Evolutionary conservation across 768 basidiomycete species (phyloP).

Genomic region (Auriscalpium microsporum): DNA sequence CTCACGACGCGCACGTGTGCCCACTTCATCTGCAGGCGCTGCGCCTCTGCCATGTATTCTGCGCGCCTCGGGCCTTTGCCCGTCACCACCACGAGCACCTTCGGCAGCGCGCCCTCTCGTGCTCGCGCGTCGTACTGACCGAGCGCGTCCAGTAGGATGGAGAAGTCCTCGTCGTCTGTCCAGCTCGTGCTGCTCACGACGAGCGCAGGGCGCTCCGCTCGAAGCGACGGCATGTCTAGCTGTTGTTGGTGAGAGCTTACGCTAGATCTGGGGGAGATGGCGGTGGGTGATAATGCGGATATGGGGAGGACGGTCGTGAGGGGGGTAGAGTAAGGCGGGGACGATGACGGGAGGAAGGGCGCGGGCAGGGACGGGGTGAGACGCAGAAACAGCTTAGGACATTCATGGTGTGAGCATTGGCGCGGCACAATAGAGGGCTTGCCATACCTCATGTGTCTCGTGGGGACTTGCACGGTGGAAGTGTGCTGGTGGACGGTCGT

Average conservation of each 20-base stretch:
- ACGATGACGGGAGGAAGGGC: constrained; percentile 29
- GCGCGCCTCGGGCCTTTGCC: constrained; percentile 80
- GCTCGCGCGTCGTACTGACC: constrained; percentile 58
- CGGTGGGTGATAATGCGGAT: constrained; percentile 35
- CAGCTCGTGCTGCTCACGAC: constrained; percentile 91
- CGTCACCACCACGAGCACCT: constrained; percentile 76
- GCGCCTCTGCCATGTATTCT: constrained; percentile 64
- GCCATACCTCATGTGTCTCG: constrained; percentile 65
- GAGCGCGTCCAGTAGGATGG: constrained; percentile 72
- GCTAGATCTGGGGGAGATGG: constrained; percentile 10
- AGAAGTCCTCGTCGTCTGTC: constrained; percentile 96
- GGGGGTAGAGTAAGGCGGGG: constrained; percentile 51
- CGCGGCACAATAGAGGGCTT: constrained; percentile 3
- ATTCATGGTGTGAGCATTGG: constrained; percentile 10
- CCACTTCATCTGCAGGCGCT: constrained; percentile 57
- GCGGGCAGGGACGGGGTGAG: constrained; percentile 44
- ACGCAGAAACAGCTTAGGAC: constrained; percentile 45
- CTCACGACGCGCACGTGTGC: constrained; percentile 69
- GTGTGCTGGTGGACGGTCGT: constrained; percentile 84
- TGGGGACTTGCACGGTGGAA: constrained; percentile 66
- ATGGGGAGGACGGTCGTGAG: constrained; percentile 59
- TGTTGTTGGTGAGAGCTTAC: no score
- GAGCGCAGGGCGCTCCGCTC: constrained; percentile 73
- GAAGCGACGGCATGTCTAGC: constrained; percentile 37
- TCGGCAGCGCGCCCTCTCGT: constrained; percentile 43